Evolutionary conservation across 139 green algal genomes (phyloP).

Genomic region (Limnomonas spitsbergensis): DNA sequence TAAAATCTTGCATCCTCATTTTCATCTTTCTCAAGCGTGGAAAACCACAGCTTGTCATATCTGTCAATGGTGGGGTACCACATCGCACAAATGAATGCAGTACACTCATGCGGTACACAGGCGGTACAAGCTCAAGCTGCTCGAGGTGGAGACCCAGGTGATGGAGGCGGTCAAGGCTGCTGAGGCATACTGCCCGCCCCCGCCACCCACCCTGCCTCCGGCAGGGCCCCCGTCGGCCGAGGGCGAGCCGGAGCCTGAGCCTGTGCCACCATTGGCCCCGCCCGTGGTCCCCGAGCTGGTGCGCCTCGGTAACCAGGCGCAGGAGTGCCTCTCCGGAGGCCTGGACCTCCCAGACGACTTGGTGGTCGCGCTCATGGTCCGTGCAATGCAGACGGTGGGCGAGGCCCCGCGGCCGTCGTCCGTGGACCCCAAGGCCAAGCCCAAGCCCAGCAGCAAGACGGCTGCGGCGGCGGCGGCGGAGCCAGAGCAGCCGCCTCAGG

Average conservation of each 20-base stretch:
- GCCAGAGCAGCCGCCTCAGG: constrained; percentile 24
- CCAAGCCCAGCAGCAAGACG: background rate
- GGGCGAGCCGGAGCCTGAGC: background rate
- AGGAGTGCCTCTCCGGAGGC: constrained; percentile 28
- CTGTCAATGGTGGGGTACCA: too few relatives aligned
- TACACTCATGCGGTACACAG: too few relatives aligned
- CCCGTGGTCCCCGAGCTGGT: background rate
- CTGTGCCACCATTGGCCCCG: background rate
- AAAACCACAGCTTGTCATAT: too few relatives aligned
- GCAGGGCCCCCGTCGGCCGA: background rate
- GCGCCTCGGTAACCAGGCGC: background rate
- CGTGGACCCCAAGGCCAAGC: background rate
- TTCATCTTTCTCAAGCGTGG: too few relatives aligned
- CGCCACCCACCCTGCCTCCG: background rate
- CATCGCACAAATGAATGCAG: too few relatives aligned
- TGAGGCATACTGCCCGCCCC: background rate
- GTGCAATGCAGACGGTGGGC: constrained; percentile 40
- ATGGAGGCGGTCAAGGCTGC: background rate
- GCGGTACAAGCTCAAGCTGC: constrained; percentile 36
- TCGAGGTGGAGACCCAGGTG: constrained; percentile 42
- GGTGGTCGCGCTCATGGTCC: constrained; percentile 42
- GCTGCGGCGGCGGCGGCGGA: background rate
- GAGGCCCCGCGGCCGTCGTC: background rate
- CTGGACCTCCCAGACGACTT: constrained; percentile 40
- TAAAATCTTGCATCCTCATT: too few relatives aligned